phyloP scores from a whole-genome alignment of 305 asterid genomes.

The Solanum hybrid region DNA sequence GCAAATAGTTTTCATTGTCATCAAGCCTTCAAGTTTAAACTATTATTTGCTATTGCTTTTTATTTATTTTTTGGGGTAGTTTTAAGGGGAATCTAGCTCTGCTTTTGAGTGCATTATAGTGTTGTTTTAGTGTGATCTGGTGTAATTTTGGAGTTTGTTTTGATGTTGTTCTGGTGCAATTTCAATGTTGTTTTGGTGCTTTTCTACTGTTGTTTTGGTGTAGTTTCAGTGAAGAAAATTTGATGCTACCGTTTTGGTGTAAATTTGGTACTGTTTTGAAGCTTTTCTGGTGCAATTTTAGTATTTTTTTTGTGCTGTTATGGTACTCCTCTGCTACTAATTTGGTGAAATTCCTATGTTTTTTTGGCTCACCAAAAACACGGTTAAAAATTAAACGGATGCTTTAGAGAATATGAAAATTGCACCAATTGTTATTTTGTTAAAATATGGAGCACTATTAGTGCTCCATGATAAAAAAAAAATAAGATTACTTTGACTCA shows the following conservation, averaged over 20 bases:
- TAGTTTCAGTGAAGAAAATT: too few species aligned
- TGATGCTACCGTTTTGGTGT: neutral
- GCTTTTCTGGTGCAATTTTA: neutral
- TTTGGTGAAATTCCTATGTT: neutral
- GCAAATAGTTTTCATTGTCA: neutral
- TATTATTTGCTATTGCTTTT: neutral
- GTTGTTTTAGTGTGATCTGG: too few species aligned
- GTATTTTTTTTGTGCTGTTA: neutral
- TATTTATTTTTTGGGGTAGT: neutral
- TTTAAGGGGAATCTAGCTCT: neutral
- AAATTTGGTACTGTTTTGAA: neutral
- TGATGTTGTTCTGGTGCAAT: too few species aligned
- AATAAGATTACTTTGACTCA: neutral
- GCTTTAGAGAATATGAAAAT: neutral
- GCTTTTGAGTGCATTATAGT: neutral
- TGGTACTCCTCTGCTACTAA: neutral
- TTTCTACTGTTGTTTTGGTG: too few species aligned
- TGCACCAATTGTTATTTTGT: neutral
- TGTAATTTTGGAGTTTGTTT: too few species aligned
- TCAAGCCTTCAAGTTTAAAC: neutral
- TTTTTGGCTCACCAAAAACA: neutral
- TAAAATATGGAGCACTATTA: neutral
- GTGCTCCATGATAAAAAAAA: neutral
- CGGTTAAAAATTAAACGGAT: neutral
- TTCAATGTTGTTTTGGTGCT: neutral